Conservation (phyloP, 306 rosid species). For the Vachellia pachyceras region DNA sequence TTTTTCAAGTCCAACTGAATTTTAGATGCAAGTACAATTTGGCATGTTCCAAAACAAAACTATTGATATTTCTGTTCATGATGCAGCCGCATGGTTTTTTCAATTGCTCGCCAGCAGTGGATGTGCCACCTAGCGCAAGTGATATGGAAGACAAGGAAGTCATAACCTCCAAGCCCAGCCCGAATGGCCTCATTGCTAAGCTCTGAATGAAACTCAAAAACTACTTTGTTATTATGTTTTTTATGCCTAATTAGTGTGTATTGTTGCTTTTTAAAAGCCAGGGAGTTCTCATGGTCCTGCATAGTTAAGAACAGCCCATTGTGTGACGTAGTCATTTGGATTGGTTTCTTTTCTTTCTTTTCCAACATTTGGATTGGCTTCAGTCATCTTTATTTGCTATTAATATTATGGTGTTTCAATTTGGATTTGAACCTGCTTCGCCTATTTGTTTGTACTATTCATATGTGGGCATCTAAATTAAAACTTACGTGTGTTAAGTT, state of each 20-base stretch:
- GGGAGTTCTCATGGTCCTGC: too few relatives aligned
- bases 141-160: conserved; percentile 74
- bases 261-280: background rate
- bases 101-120: conserved; percentile 75
- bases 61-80: background rate
- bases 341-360: too few relatives aligned
- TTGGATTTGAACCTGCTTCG: background rate
- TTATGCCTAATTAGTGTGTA: background rate
- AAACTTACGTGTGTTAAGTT: background rate
- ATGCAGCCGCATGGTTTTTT: conserved; percentile 87
- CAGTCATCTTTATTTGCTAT: background rate
- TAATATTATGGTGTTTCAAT: conserved; percentile 2
- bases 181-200: conserved; percentile 62
- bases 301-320: too few relatives aligned
- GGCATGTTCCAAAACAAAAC: background rate
- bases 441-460: background rate
- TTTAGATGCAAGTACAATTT: background rate
- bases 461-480: background rate
- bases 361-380: too few relatives aligned
- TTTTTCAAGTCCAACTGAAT: background rate
- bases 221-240: background rate
- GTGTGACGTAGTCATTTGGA: background rate
- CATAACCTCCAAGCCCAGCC: conserved; percentile 63
- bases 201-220: conserved; percentile 46
- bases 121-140: conserved; percentile 66